Evolutionary conservation across 2,329 filamentous ascomycete genomes (phyloP).

Genomic region (Colletotrichum lini): DNA sequence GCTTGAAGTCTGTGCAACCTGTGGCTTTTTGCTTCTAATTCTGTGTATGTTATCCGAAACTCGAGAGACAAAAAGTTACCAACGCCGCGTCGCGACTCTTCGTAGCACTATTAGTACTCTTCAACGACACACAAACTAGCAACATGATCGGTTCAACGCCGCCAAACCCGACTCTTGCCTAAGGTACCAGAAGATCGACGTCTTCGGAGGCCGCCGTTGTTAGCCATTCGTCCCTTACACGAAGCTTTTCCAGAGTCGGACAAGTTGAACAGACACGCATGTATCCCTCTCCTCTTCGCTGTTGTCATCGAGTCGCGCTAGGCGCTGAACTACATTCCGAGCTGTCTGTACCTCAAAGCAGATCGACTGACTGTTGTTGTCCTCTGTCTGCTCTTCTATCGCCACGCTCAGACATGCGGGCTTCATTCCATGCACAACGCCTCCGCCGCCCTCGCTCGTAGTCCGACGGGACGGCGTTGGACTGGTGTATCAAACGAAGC

Average conservation of each 20-base stretch:
- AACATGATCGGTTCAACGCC: not conserved
- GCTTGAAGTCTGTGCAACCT: conserved; percentile 2
- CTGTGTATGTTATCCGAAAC: too few species aligned
- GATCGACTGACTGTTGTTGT: not conserved
- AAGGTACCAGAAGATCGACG: not conserved
- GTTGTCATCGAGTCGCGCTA: not conserved
- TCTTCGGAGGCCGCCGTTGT: not conserved
- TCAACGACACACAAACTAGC: not conserved
- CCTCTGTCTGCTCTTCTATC: not conserved
- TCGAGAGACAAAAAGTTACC: not conserved
- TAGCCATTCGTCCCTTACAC: not conserved
- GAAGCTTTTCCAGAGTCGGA: too few species aligned
- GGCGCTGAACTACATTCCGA: not conserved
- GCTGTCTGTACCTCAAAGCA: not conserved
- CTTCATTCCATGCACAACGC: conserved; percentile 3
- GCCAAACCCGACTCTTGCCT: not conserved
- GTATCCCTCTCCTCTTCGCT: not conserved
- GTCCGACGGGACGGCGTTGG: not conserved
- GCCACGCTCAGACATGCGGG: conserved; percentile 29
- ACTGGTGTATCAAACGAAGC: not conserved
- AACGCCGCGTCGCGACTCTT: not conserved
- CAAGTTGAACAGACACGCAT: too few species aligned
- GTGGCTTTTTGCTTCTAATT: not conserved
- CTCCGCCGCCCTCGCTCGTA: not conserved
- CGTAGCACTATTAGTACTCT: not conserved